These are phyloP conservation scores for Golovinomyces cichoracearum DNA, from an alignment of 2,329 filamentous ascomycete genomes.

Conservation along the genomic window DNA sequence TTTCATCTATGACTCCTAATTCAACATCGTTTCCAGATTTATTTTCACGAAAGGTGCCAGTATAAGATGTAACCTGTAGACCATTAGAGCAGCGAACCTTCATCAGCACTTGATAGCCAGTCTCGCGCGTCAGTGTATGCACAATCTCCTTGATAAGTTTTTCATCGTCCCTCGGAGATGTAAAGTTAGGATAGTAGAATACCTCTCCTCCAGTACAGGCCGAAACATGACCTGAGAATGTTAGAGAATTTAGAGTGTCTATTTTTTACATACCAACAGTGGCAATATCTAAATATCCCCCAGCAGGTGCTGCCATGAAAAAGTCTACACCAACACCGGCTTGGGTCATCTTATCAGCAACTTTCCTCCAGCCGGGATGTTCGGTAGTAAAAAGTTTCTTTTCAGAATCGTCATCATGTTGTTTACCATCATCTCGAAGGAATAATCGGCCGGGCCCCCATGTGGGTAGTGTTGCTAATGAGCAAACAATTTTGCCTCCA, in stretches of 20 bases:
- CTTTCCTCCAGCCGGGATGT: constrained; percentile 64
- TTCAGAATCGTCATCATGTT: constrained; percentile 64
- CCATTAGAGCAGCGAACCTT: constrained; percentile 97
- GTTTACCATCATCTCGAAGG: constrained; percentile 67
- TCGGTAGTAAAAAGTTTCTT: constrained; percentile 82
- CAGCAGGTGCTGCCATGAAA: constrained; percentile 75
- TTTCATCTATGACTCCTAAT: constrained; percentile 72
- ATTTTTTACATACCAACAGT: constrained; percentile 41
- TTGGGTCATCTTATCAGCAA: constrained; percentile 66
- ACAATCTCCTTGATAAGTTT: constrained; percentile 67
- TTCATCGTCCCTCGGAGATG: constrained; percentile 57
- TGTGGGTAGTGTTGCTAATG: constrained; percentile 64
- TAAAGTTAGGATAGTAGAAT: constrained; percentile 93
- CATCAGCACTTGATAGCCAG: constrained; percentile 87
- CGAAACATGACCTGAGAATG: constrained; percentile 42
- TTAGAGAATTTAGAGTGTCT: constrained; percentile 3
- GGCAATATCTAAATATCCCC: constrained; percentile 76
- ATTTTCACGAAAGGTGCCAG: constrained; percentile 89
- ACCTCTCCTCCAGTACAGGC: constrained; percentile 80
- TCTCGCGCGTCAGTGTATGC: constrained; percentile 68
- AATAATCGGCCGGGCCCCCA: constrained; percentile 72
- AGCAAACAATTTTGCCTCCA: constrained; percentile 78
- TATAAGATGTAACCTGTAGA: constrained; percentile 75
- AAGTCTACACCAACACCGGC: constrained; percentile 74
- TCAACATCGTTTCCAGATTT: constrained; percentile 87